Evolutionary conservation across 305 asterid genomes (phyloP).

Genomic region (Lippia alba): DNA sequence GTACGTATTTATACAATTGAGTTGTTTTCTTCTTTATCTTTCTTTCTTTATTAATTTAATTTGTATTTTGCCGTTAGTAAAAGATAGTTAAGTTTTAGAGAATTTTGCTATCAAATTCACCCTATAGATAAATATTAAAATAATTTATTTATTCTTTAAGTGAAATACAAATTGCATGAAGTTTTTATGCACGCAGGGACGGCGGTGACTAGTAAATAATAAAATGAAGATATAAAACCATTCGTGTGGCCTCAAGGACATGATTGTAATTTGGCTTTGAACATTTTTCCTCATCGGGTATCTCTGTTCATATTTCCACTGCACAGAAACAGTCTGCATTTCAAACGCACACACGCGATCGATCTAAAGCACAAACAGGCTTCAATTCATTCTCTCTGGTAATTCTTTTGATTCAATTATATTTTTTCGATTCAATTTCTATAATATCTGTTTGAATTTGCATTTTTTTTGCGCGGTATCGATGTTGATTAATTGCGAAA

Average conservation of each 20-base stretch:
- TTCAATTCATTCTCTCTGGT: slow-evolving; percentile 31
- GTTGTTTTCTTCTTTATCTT: no score
- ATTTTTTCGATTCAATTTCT: slow-evolving; percentile 6
- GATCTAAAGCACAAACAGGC: slow-evolving; percentile 30
- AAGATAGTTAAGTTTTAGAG: no score
- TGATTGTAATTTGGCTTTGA: slow-evolving; percentile 23
- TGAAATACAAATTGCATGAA: no score
- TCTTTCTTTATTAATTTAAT: no score
- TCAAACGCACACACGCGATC: slow-evolving; percentile 25
- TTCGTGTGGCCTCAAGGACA: slow-evolving; percentile 22
- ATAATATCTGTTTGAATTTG: slow-evolving; percentile 22
- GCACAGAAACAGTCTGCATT: slow-evolving; percentile 27
- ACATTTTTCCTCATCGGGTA: neutral
- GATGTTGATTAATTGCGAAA: slow-evolving; percentile 20
- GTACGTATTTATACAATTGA: no score
- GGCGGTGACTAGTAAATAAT: no score
- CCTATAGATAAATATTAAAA: no score
- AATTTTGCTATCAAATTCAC: no score
- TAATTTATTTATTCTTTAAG: no score
- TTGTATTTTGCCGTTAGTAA: no score
- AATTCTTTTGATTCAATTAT: slow-evolving; percentile 14
- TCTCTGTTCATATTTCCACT: slow-evolving; percentile 10
- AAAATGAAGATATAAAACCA: neutral
- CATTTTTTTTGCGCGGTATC: neutral
- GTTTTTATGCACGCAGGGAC: no score